Evolutionary conservation across 441 rosid genomes (phyloP), one percentile per base, ranked within the genome.

Genomic region (Pelargonium citronellum): DNA sequence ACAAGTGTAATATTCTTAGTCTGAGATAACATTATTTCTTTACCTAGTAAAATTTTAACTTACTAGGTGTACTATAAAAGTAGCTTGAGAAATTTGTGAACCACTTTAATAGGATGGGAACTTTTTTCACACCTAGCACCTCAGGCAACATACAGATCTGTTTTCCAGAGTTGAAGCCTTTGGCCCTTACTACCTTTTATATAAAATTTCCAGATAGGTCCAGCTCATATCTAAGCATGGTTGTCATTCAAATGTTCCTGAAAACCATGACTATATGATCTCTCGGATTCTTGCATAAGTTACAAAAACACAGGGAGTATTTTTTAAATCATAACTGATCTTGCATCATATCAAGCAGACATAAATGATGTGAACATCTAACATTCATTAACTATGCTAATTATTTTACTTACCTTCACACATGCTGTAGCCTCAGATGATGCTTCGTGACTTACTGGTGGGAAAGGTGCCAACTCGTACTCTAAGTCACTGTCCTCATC

Each of bases 351-450:
- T 60, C 30, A 19, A 19, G 9, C 34, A 7, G 34, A 3, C 16
- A 60, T 9, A 60, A 24, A 60, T 2, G 0, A 19, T 7, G 27
- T 60, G n/a, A 16, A 7, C 24, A 60, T 17, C 8, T 60, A 60
- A n/a, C 24, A 60, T 60, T 9, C 34, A 19, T 11, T 20, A 60
- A 13, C 3, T 6, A 60, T 60, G 64, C 17, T 13, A 62, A 49
- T 49, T 49, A n/a, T 9, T 49, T 49, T 49, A 49, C 55, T 49
- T n/a, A 49, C 55, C 55, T 49, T 49, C 55, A 49, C 55, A 49
- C 15, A 49, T 49, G 55, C 55, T 49, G 55, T 5, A n/a, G 55
- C 55, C 12, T 49, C 55, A n/a, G 12, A 1, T 49, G 55, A 49
- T 9, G 55, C 12, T 49, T 49, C 55, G 15, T 49, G 12, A 49